Evolutionary conservation across 768 basidiomycete species (phyloP).

Genomic region (Exsudoporus frostii): DNA sequence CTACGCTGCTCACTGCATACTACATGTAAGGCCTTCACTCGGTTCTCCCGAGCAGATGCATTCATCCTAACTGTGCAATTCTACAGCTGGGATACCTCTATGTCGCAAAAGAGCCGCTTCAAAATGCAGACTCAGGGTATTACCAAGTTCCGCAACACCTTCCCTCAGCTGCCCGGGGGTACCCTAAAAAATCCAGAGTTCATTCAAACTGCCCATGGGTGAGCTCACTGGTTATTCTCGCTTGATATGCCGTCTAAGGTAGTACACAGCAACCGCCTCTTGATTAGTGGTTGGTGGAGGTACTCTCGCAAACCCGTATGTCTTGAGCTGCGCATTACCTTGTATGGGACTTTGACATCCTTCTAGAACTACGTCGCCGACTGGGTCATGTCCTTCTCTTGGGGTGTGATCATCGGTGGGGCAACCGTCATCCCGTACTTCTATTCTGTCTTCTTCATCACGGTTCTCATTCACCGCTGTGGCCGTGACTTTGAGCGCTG

Average conservation of each 20-base stretch:
- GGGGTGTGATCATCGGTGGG: slow-evolving; percentile 77
- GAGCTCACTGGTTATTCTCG: slow-evolving; percentile 12
- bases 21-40: slow-evolving; percentile 58
- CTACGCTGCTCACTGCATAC: slow-evolving; percentile 78
- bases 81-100: slow-evolving; percentile 84
- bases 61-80: not conserved
- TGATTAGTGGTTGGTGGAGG: slow-evolving; percentile 93
- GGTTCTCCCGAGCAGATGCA: not conserved
- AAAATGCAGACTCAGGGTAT: slow-evolving; percentile 96
- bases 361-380: slow-evolving; percentile 89
- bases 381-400: slow-evolving; percentile 80
- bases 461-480: slow-evolving; percentile 87
- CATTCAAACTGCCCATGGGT: slow-evolving; percentile 95
- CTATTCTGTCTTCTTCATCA: slow-evolving; percentile 95
- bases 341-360: not conserved
- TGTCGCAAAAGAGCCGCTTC: slow-evolving; percentile 97
- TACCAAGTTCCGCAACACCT: slow-evolving; percentile 79
- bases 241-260: slow-evolving; percentile 5
- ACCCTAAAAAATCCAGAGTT: slow-evolving; percentile 82
- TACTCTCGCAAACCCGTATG: slow-evolving; percentile 89
- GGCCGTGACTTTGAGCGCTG: slow-evolving; percentile 95
- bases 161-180: slow-evolving; percentile 89
- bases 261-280: slow-evolving; percentile 71
- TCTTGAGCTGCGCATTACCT: slow-evolving; percentile 3
- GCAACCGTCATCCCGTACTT: slow-evolving; percentile 89